Base-by-base conservation (phyloP, 805 yeast genomes). In the Sugiyamaella marilandica region DNA sequence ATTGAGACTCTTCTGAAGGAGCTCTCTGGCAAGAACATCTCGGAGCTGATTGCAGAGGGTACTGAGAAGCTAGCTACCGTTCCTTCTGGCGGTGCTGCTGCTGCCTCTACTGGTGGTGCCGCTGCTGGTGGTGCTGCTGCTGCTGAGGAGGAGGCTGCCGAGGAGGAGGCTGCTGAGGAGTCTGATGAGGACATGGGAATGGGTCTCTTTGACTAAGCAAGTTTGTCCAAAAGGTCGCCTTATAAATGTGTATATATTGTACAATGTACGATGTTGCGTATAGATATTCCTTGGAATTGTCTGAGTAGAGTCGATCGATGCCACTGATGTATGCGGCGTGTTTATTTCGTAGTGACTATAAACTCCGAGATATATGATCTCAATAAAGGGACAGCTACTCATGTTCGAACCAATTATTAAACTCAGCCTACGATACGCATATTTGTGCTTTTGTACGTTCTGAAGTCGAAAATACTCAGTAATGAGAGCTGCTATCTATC, bases 11-110 rank as follows among this genome's bases (percentile, higher is more conserved):
- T 94, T 70, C 76, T 94, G 68, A 66, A 86, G 66, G 87, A 94
- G 70, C 81, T 94, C 68, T 94, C 89, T 75, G 99, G 98, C 77
- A 94, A 94, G 85, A 71, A 87, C 71, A 81, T 88, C 68, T 82
- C 77, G 65, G 96, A 88, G 68, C 84, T 94, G 78, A 83, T 94
- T 68, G 86, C 95, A 68, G 94, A 84, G 79, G 99, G 99, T 82
- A 78, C 86, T 77, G 78, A 85, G 79, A 94, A 94, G 83, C 87
- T 94, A 74, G 95, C 98, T 66, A 84, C 98, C 65, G 95, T 92
- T 64, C 97, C 98, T 77, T 69, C 97, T 70, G 97, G 97, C 75
- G 97, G 96, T 79, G 94, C 97, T 74, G 96, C 94, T 75, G 82
- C 89, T 70, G 77, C 94, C 65, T 75, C 85, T 66, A 78, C 82